Evolutionary conservation across 2,329 filamentous ascomycete species (phyloP), one percentile per base, ranked within the genome.

Genomic region (Diaporthe eres): DNA sequence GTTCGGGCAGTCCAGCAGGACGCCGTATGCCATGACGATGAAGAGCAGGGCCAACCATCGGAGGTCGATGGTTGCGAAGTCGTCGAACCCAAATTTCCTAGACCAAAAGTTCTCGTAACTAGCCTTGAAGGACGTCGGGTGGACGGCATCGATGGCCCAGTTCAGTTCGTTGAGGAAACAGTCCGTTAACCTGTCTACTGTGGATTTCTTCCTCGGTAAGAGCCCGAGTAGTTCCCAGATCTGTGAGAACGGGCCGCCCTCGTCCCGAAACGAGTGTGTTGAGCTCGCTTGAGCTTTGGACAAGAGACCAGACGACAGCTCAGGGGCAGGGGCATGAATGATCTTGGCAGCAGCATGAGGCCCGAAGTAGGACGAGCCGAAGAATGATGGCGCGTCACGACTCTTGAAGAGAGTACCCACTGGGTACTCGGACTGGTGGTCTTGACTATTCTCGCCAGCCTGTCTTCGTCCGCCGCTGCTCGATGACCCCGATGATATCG

Each of bases 31-130:
- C 15, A 86, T 79, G 7, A 86, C 82, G 22, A 85, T 85, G 74
- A 86, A 86, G 0, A 86, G 77, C 25, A 86, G 78, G 17, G 84
- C 82, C n/a, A 86, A 80, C 85, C 85, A 86, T 2, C 85, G 80
- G 10, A 86, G 78, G 75, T 86, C 85, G 5, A 86, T 81, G 2
- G 82, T 82, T 0, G 82, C 81, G 37, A 85, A 81, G 75, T 86
- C 84, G 60, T 86, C 84, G 57, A 82, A 83, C 25, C 85, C 85
- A 57, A 82, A 84, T 65, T 84, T 84, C 3, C 84, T 75, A 6
- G 80, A 79, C 84, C 84, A 86, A 63, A 86, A 86, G 12, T 77
- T 79, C 39, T 84, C 81, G 77, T 85, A 85, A 1, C 37, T 67
- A 1, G 61, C 19, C 42, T 49, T 49, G 28, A 67, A 67, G 15